A percentile compares a stretch with the other conserved stretches of the same genome.
These are phyloP conservation scores for Ceratobasidium sp. DNA, from an alignment of 1,284 basidiomycete species.

Conservation along the genomic window DNA sequence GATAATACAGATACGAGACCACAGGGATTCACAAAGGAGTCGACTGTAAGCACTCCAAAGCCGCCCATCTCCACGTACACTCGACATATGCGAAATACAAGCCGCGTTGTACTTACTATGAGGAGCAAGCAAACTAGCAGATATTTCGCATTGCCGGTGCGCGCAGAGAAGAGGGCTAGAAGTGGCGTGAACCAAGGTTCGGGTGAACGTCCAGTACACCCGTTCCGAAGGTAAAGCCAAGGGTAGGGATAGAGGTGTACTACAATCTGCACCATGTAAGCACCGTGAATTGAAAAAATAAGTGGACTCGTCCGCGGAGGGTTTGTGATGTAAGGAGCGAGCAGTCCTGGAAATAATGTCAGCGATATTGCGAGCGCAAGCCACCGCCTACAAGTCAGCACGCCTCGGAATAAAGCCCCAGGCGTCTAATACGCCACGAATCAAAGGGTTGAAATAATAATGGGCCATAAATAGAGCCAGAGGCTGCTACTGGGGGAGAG, in stretches of 20 bases:
- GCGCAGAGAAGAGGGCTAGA: constrained; percentile 17
- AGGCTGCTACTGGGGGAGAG: background rate
- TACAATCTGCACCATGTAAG: no score
- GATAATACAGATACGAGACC: background rate
- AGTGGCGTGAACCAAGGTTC: background rate
- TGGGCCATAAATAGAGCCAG: background rate
- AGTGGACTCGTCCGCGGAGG: no score
- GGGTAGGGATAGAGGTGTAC: no score
- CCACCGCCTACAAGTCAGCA: background rate
- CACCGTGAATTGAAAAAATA: no score
- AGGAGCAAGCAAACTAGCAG: constrained; percentile 16
- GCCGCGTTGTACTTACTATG: constrained; percentile 20
- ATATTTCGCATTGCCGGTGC: constrained; percentile 32
- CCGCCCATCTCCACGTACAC: constrained; percentile 36
- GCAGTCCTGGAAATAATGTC: background rate
- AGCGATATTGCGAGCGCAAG: background rate
- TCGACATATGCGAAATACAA: constrained; percentile 40
- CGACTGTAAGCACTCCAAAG: background rate
- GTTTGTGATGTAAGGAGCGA: background rate
- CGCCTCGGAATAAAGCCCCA: background rate
- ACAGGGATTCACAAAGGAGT: background rate
- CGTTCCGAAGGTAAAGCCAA: background rate
- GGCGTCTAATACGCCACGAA: background rate
- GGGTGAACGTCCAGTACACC: background rate
- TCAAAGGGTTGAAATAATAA: background rate